phyloP scores from a whole-genome alignment of 129 eudicot species.

The Daucus carota region DH1_v3.0 NC_030382.2:10822001-10822500 shows the following conservation, averaged over 20 bases:
- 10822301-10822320: background rate
- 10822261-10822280: background rate
- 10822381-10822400: constrained; percentile 10
- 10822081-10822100: background rate
- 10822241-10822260: background rate
- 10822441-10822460: background rate
- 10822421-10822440: constrained; percentile 8
- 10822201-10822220: constrained; percentile 9
- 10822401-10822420: constrained; percentile 8
- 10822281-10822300: background rate
- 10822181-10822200: background rate
- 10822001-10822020: background rate
- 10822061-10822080: background rate
- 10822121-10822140: background rate
- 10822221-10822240: background rate
- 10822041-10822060: background rate
- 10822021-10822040: background rate
- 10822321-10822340: background rate
- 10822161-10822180: constrained; percentile 5
- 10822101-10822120: background rate
- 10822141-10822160: background rate
- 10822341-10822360: background rate
- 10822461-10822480: constrained; percentile 12
- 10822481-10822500: constrained; percentile 8
- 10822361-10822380: constrained; percentile 12